Base-by-base conservation (phyloP, 495 filamentous ascomycete species). In the Penicillium canescens region DNA sequence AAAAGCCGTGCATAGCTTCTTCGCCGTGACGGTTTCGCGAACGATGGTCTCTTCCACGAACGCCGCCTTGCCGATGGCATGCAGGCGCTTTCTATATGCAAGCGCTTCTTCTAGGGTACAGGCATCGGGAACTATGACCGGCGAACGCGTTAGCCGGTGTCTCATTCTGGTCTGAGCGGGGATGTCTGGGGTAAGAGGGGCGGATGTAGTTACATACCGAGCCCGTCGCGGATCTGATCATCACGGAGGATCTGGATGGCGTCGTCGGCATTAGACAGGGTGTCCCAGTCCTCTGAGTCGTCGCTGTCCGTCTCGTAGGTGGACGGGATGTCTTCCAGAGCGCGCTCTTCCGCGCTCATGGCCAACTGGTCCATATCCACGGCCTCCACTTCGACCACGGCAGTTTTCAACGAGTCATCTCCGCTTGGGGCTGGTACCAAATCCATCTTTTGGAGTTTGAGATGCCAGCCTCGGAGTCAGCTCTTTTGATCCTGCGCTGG, bases 1-100 rank as follows among this genome's bases (percentile, higher is more conserved):
- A 73, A 98, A 98, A n/a, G 93, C 94, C 6, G 91, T 94, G 56
- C 92, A 84, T 18, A 98, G 76, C 69, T 90, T 94, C 72, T 87
- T 89, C 20, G 87, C 90, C 2, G 87, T 84, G 54, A 93, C 82
- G 23, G 74, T 73, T 12, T 84, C 83, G 21, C 79, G 76, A 35
- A 83, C 82, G 50, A 97, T 79, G 10, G 88, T 92, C 52, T 85
- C 78, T 53, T 82, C 75, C 50, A 90, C 78, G 69, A 97, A 96
- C 13, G 83, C 78, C 42, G 85, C 82, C 41, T 87, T 86, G 4
- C 92, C 93, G 54, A 92, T 71, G 23, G 82, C 78, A 58, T 89
- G 86, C 14, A 97, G 74, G 16, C 86, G 80, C 44, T 86, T 78
- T 46, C 89, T 83, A 66, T 82, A 89, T 6, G 74, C 68, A 37